Percentiles rank a stretch among this genome's conserved stretches.
Evolutionary conservation across 768 basidiomycete species (phyloP).

Genomic region (Dioszegia crocea): DNA sequence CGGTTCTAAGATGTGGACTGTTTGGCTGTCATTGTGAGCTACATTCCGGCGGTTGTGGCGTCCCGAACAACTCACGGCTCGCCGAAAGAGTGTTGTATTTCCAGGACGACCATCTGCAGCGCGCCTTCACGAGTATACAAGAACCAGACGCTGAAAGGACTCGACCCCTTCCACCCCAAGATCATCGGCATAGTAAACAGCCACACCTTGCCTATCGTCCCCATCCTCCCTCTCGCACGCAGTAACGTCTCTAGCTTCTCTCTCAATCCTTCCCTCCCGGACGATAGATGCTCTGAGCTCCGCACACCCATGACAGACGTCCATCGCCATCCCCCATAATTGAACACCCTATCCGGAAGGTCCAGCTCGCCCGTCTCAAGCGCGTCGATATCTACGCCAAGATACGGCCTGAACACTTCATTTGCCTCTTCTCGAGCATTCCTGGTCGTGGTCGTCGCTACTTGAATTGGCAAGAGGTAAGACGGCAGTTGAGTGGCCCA

Average conservation of each 20-base stretch:
- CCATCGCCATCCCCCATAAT: conserved; percentile 54
- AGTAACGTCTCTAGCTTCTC: conserved; percentile 18
- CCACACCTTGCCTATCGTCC: conserved; percentile 58
- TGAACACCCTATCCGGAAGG: conserved; percentile 55
- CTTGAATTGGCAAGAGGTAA: neutral
- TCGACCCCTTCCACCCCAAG: conserved; percentile 65
- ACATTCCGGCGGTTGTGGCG: neutral
- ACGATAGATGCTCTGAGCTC: conserved; percentile 53
- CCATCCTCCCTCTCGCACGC: neutral
- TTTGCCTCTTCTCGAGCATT: neutral
- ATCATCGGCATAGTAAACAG: conserved; percentile 71
- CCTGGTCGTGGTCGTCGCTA: conserved; percentile 47
- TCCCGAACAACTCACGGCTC: conserved; percentile 52
- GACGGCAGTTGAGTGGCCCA: neutral
- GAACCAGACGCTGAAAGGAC: conserved; percentile 67
- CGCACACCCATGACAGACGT: conserved; percentile 56
- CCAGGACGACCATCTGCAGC: conserved; percentile 54
- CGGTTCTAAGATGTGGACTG: neutral
- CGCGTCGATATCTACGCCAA: conserved; percentile 59
- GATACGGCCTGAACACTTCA: conserved; percentile 52
- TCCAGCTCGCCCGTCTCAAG: conserved; percentile 57
- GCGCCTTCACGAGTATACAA: conserved; percentile 52
- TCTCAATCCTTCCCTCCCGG: conserved; percentile 16
- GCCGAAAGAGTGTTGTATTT: conserved; percentile 73
- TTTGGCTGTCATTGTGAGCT: neutral